Evolutionary conservation across 768 basidiomycete species (phyloP).

Genomic region (Amanita brunnescens): DNA sequence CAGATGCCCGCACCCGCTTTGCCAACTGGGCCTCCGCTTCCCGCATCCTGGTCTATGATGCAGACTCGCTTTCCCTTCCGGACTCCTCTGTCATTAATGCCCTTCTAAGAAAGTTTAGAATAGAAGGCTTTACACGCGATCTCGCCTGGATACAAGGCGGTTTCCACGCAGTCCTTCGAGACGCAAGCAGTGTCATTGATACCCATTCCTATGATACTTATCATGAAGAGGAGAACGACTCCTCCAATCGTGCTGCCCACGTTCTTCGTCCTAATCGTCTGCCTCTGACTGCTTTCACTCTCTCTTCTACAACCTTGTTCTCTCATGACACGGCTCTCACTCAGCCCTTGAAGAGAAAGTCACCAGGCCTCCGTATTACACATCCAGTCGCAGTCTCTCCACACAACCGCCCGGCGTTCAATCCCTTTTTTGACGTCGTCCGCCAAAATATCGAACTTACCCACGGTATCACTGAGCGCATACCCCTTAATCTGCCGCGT

Average conservation of each 20-base stretch:
- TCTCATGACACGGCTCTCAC: constrained; percentile 16
- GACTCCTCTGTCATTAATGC: constrained; percentile 65
- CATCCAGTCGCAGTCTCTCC: constrained; percentile 10
- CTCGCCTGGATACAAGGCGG: constrained; percentile 81
- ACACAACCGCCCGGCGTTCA: constrained; percentile 37
- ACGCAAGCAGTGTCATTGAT: constrained; percentile 44
- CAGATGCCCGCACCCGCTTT: constrained; percentile 49
- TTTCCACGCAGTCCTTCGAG: constrained; percentile 60
- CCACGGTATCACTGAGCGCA: constrained; percentile 68
- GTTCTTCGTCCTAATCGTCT: constrained; percentile 46
- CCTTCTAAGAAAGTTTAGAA: constrained; percentile 66
- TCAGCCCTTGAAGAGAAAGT: constrained; percentile 10
- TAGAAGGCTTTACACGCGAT: constrained; percentile 43
- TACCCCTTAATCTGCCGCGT: constrained; percentile 53
- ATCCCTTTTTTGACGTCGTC: constrained; percentile 95
- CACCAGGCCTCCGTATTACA: constrained; percentile 12
- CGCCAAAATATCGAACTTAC: constrained; percentile 81
- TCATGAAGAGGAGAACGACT: constrained; percentile 44
- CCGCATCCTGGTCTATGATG: constrained; percentile 79
- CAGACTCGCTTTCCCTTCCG: constrained; percentile 54
- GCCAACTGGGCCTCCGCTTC: constrained; percentile 45
- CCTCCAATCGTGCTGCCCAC: constrained; percentile 9
- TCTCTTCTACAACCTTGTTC: constrained; percentile 32
- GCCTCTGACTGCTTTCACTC: constrained; percentile 56
- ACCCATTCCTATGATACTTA: constrained; percentile 27